These are phyloP conservation scores for Auricularia sp. DNA, from an alignment of 768 basidiomycete species.

Conservation along the genomic window DNA sequence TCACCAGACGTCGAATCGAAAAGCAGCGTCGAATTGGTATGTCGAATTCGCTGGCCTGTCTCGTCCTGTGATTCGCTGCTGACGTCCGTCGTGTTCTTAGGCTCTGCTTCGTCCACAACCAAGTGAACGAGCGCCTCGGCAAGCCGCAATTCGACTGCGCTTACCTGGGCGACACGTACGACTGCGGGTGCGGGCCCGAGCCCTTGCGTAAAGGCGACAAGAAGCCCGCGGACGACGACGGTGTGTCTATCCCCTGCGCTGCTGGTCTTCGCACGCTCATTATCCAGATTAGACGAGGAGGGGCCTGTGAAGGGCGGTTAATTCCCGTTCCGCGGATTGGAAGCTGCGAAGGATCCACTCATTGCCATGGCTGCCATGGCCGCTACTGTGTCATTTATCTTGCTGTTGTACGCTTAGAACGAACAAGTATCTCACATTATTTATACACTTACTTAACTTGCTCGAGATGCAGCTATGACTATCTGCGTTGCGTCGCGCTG, in stretches of 20 bases:
- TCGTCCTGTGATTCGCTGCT: neutral
- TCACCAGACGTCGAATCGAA: conserved; percentile 10
- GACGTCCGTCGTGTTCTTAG: conserved; percentile 24
- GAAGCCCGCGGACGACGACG: neutral
- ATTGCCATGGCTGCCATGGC: too few species aligned
- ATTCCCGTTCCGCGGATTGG: too few species aligned
- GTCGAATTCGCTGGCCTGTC: conserved; percentile 3
- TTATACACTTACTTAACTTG: too few species aligned
- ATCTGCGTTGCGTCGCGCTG: too few species aligned
- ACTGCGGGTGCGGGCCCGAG: conserved; percentile 87
- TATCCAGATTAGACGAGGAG: too few species aligned
- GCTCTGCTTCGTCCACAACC: conserved; percentile 86
- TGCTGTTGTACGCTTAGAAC: too few species aligned
- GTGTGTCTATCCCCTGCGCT: neutral
- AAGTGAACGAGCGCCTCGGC: conserved; percentile 72
- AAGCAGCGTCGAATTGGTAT: conserved; percentile 72
- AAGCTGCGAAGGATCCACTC: too few species aligned
- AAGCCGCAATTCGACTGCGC: conserved; percentile 86
- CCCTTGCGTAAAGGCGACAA: conserved; percentile 13
- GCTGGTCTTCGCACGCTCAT: too few species aligned
- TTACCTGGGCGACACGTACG: conserved; percentile 78
- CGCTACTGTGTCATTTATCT: too few species aligned
- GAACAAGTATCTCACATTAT: too few species aligned
- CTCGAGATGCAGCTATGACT: too few species aligned
- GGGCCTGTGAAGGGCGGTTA: too few species aligned